Evolutionary conservation across 495 filamentous ascomycete genomes (phyloP), one percentile per base, ranked within the genome.

Genomic region (Aspergillus sclerotiicarbonarius): DNA sequence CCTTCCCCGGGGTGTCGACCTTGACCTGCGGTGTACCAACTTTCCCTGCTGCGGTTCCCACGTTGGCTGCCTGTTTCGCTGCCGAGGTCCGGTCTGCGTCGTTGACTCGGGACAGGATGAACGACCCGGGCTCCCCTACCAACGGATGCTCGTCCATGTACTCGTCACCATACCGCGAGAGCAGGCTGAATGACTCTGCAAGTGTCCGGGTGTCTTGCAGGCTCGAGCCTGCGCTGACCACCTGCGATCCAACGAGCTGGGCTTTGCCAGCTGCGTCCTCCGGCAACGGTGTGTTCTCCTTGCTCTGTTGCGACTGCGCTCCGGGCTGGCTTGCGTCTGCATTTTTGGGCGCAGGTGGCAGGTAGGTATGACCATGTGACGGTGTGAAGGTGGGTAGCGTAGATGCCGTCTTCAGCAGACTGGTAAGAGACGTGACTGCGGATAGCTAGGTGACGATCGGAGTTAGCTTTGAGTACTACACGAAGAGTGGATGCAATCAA

Each of bases 121-220:
- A 96, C n/a, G 85, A 84, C 19, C 92, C 92, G 0, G 92, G 92
- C 63, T 89, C 87, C 46, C 92, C 92, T 1, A 88, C 84, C 48
- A 96, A 82, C 3, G 91, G 91, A 62, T 87, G 94, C 68, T 96
- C 91, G 71, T 98, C 91, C 84, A 94, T 91, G 71, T 84, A 96
- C 53, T 98, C 92, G 48, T 87, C 83, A 21, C 82, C 84, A 55
- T 85, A 87, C 35, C 80, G 79, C 15, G 86, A 70, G 47, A 87
- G 76, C 25, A 94, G 76, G 51, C 76, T 75, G 49, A 91, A 83
- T 0, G 86, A 81, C 56, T 94, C 86, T 53, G 85, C 84, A 5
- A 92, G 73, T 37, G 86, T 79, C 13, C 84, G 82, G 1, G 76
- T 75, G 48, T 79, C 78, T 37, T 77, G 72, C 41, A 67, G 63